Evolutionary conservation across 139 green algal species (phyloP).

Genomic region (Pycnococcus provasolii): DNA sequence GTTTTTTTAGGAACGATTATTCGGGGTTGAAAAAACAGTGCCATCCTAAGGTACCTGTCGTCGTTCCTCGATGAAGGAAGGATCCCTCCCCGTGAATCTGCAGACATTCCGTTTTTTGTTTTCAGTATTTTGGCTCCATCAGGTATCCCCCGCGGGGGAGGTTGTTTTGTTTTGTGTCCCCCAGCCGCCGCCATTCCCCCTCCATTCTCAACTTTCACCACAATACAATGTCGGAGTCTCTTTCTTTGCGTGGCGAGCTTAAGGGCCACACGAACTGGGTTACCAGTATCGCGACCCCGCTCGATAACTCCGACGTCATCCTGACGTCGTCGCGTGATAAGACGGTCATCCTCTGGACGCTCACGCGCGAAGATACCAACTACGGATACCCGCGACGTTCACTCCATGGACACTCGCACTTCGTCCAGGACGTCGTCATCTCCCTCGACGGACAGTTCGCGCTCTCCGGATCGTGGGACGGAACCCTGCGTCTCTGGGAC

Average conservation of each 20-base stretch:
- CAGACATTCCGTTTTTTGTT: too few relatives aligned
- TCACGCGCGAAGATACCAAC: constrained; percentile 65
- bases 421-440: constrained; percentile 97
- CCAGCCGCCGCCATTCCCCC: too few relatives aligned
- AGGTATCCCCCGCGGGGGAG: too few relatives aligned
- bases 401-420: constrained; percentile 84
- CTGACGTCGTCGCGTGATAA: constrained; percentile 92
- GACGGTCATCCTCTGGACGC: constrained; percentile 87
- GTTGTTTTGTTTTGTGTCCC: too few relatives aligned
- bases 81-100: too few relatives aligned
- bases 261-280: constrained; percentile 54
- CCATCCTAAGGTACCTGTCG: too few relatives aligned
- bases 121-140: too few relatives aligned
- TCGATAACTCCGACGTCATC: constrained; percentile 89
- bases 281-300: constrained; percentile 81
- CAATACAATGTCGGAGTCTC: constrained; percentile 5
- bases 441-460: constrained; percentile 96
- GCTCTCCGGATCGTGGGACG: constrained; percentile 95
- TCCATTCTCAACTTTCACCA: too few relatives aligned
- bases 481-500: constrained; percentile 97
- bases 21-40: too few relatives aligned
- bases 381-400: constrained; percentile 68
- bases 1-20: too few relatives aligned
- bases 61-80: too few relatives aligned
- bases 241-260: constrained; percentile 10